These are phyloP conservation scores for Eutreptiella sp. DNA, from an alignment of 208 protist species.

Conservation along the genomic window DNA sequence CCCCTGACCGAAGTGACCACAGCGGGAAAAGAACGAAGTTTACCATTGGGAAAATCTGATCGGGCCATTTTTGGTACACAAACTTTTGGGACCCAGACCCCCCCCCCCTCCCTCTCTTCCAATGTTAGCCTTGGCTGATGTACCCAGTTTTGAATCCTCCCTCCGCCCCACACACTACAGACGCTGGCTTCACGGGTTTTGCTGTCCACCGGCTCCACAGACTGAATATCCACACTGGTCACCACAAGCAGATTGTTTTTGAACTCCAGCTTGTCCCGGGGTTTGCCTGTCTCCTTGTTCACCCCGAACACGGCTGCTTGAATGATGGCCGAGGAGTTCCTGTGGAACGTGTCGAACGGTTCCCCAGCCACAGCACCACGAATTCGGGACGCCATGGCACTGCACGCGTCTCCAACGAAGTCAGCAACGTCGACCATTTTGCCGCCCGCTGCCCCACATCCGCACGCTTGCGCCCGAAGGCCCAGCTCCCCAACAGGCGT, in stretches of 20 bases:
- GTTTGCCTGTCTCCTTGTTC: slow-evolving; percentile 44
- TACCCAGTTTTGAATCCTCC: too few species aligned
- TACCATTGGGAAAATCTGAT: too few species aligned
- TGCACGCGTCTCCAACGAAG: slow-evolving; percentile 73
- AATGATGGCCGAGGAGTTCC: slow-evolving; percentile 52
- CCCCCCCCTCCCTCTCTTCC: too few species aligned
- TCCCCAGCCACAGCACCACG: slow-evolving; percentile 61
- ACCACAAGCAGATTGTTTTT: slow-evolving; percentile 80
- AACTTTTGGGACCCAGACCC: too few species aligned
- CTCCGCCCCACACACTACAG: too few species aligned
- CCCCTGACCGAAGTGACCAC: too few species aligned
- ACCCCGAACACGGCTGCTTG: slow-evolving; percentile 68
- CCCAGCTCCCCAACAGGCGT: too few species aligned
- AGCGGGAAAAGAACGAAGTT: too few species aligned
- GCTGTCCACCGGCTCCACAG: slow-evolving; percentile 85
- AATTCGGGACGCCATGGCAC: slow-evolving; percentile 66
- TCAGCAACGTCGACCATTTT: slow-evolving; percentile 72
- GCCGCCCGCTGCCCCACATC: too few species aligned
- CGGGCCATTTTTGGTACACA: too few species aligned
- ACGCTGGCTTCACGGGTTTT: slow-evolving; percentile 80
- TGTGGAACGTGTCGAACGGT: slow-evolving; percentile 80
- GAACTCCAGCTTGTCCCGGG: slow-evolving; percentile 66
- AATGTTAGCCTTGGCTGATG: too few species aligned
- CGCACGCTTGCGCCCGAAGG: too few species aligned
- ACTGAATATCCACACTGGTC: slow-evolving; percentile 89